These are phyloP conservation scores for Pulchroboletus neoregius DNA, from an alignment of 1,284 basidiomycete species.

Conservation along the genomic window DNA sequence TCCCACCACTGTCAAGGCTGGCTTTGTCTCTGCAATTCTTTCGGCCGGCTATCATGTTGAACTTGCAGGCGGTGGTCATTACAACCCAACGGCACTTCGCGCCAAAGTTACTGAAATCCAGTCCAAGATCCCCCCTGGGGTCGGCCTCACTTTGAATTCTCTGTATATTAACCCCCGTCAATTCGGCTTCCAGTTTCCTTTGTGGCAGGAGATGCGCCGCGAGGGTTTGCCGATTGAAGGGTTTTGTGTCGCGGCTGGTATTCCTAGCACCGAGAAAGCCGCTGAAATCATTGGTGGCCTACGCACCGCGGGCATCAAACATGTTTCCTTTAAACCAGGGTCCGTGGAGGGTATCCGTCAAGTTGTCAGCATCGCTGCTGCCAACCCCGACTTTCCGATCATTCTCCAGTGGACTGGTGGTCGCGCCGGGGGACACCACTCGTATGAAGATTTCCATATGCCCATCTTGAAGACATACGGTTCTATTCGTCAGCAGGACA, in stretches of 20 bases:
- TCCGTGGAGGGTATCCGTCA: slow-evolving; percentile 96
- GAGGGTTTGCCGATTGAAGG: slow-evolving; percentile 96
- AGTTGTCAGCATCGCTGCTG: slow-evolving; percentile 91
- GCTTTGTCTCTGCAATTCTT: slow-evolving; percentile 89
- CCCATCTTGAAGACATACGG: slow-evolving; percentile 90
- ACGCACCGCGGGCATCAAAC: slow-evolving; percentile 81
- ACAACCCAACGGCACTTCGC: slow-evolving; percentile 85
- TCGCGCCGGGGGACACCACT: slow-evolving; percentile 98
- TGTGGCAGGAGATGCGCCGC: slow-evolving; percentile 96
- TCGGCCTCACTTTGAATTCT: slow-evolving; percentile 91
- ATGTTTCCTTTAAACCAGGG: slow-evolving; percentile 96
- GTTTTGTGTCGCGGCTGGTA: slow-evolving; percentile 96
- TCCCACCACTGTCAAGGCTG: slow-evolving; percentile 88
- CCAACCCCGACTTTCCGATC: slow-evolving; percentile 96
- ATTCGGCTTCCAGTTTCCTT: slow-evolving; percentile 93
- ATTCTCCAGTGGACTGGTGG: slow-evolving; percentile 99
- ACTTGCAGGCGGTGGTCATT: slow-evolving; percentile 96
- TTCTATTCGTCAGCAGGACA: slow-evolving; percentile 83
- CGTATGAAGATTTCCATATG: slow-evolving; percentile 98
- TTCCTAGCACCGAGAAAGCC: slow-evolving; percentile 90
- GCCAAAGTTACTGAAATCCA: slow-evolving; percentile 89
- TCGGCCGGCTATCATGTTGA: slow-evolving; percentile 96
- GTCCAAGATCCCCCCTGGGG: slow-evolving; percentile 74
- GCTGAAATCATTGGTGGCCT: slow-evolving; percentile 86
- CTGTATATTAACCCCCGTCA: slow-evolving; percentile 99